phyloP scores from a whole-genome alignment of 2,329 filamentous ascomycete species.

The Curvularia sp. region DNA sequence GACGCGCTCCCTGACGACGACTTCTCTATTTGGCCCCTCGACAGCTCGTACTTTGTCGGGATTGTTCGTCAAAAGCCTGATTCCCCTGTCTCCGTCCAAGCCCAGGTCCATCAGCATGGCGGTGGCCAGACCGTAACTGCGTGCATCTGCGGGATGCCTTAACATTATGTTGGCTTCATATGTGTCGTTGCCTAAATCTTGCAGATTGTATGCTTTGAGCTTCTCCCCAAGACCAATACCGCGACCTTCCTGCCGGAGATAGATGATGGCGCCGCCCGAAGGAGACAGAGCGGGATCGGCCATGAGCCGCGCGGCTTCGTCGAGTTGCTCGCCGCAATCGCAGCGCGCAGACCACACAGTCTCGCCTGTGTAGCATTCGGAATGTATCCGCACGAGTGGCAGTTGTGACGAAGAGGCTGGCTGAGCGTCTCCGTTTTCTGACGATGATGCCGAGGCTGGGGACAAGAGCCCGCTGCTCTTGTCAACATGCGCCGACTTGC shows the following conservation, averaged over 20 bases:
- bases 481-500: slow-evolving; percentile 11
- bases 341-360: slow-evolving; percentile 98
- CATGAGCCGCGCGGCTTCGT: slow-evolving; percentile 95
- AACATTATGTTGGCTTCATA: slow-evolving; percentile 94
- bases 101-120: slow-evolving; percentile 91
- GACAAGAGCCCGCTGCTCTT: slow-evolving; percentile 24
- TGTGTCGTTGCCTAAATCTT: slow-evolving; percentile 96
- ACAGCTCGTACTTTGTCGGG: slow-evolving; percentile 95
- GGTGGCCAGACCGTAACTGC: slow-evolving; percentile 95
- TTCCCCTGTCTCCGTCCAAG: slow-evolving; percentile 70
- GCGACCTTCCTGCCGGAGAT: slow-evolving; percentile 92
- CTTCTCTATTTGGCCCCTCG: slow-evolving; percentile 87
- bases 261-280: slow-evolving; percentile 88
- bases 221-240: slow-evolving; percentile 96
- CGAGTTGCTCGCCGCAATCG: slow-evolving; percentile 96
- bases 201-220: slow-evolving; percentile 96
- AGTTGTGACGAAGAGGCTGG: slow-evolving; percentile 51
- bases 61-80: slow-evolving; percentile 92
- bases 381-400: slow-evolving; percentile 92
- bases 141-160: slow-evolving; percentile 89
- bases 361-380: slow-evolving; percentile 97
- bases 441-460: slow-evolving; percentile 32
- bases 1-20: slow-evolving; percentile 86
- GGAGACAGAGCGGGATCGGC: slow-evolving; percentile 67
- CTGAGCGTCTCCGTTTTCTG: slow-evolving; percentile 39